Evolutionary conservation across 345 rosid genomes (phyloP), one percentile per base, ranked within the genome.

Genomic region (Odontarrhena argentea): DNA sequence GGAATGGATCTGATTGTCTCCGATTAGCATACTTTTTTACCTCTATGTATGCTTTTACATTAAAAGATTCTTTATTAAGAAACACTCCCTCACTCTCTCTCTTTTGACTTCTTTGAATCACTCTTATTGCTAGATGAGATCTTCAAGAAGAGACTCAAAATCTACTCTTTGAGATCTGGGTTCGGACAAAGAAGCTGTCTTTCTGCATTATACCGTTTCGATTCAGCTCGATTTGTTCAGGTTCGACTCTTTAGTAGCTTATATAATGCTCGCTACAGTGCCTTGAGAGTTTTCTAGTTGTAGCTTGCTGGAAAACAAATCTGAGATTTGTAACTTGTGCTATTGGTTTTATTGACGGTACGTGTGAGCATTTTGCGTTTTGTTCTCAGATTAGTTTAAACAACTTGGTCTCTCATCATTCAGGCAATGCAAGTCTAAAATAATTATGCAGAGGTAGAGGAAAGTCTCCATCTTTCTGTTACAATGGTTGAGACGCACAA

Each of bases 401-500:
- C 13, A 10, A 42, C 42, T 64, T 40, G 14, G 38, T 22, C 63
- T 63, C 70, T 71, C 63, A 49, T 37, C 2, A 28, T 25, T 59
- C 72, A 66, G 77, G 56, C 43, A 50, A 52, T 59, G 53, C 11
- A 30, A 66, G 22, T 60, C 11, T 42, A 35, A 60, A 45, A 58
- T 12, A 58, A 50, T 41, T 34, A 55, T 26, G 44, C 3, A 56
- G 22, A 44, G 67, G 15, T 58, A 42, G 34, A 36, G 12, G n/a
- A 64, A 64, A 55, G 69, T 55, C 15, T 55, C 14, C 3, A 40
- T 25, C 50, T 66, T 64, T 73, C 57, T 63, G 73, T 74, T 67
- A 56, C 69, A 62, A 86, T 88, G 92, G 88, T 93, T 43, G 96
- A 82, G 73, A 56, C 75, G 63, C 89, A 73, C 61, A 73, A 73